phyloP scores from a whole-genome alignment of 164 flowering plant genomes.

The Tinospora cordifolia region DNA sequence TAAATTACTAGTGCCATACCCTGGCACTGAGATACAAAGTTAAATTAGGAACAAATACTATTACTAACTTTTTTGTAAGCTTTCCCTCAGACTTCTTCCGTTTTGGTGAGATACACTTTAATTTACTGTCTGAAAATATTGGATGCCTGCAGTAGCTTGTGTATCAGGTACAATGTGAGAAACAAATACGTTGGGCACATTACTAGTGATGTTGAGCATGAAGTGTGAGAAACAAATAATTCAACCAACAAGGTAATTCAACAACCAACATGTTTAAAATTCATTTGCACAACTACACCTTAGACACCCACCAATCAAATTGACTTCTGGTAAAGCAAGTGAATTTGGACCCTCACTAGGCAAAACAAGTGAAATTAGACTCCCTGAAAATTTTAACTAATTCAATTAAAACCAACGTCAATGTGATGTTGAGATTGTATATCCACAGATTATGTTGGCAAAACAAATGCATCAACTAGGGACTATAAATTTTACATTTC shows the following conservation, averaged over 20 bases:
- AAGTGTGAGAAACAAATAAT: neutral
- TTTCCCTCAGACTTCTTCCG: conserved; percentile 37
- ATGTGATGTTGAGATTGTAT: neutral
- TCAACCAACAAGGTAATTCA: neutral
- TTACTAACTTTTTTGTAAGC: conserved; percentile 73
- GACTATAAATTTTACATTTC: neutral
- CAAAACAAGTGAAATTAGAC: neutral
- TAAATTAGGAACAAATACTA: conserved; percentile 19
- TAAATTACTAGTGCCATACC: conserved; percentile 8
- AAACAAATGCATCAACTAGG: neutral
- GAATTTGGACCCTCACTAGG: neutral
- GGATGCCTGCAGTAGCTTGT: conserved; percentile 3
- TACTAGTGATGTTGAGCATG: neutral
- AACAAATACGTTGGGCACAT: neutral
- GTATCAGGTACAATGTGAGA: neutral
- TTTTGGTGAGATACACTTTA: conserved; percentile 23
- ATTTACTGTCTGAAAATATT: conserved; percentile 18
- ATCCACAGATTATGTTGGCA: neutral
- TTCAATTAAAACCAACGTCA: neutral
- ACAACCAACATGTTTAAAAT: too few species aligned
- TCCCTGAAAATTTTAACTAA: neutral
- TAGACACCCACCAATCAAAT: neutral
- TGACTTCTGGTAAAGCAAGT: neutral
- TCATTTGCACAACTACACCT: too few species aligned
- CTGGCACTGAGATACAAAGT: conserved; percentile 5